Conservation (phyloP, 1,284 basidiomycete genomes). For the Cystobasidium sp. region DNA sequence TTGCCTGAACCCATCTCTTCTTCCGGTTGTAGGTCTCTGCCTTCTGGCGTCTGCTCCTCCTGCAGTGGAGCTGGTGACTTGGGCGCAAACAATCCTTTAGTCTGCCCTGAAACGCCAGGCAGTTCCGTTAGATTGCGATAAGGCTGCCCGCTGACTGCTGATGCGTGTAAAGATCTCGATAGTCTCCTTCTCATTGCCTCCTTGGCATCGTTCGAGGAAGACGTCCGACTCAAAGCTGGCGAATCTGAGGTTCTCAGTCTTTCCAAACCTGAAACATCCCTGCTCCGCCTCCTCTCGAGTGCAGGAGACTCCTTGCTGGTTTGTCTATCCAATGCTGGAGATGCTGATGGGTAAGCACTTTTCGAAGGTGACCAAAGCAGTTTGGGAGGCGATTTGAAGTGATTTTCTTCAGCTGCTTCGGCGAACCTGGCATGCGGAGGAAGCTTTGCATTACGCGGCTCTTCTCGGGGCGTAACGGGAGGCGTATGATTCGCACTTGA, state of each 20-base stretch:
- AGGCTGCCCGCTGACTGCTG: conserved; percentile 11
- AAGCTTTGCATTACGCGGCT: background rate
- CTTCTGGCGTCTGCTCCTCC: background rate
- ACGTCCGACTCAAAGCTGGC: background rate
- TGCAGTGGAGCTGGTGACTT: background rate
- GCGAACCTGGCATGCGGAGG: background rate
- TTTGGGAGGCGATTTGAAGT: conserved; percentile 8
- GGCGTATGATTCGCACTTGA: background rate
- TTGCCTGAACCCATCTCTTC: background rate
- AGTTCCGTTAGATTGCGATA: conserved; percentile 22
- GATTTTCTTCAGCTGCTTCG: background rate
- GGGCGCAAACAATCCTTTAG: conserved; percentile 27
- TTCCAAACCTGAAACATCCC: background rate
- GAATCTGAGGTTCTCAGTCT: background rate
- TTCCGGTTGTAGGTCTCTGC: background rate
- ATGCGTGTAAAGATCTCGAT: conserved; percentile 6
- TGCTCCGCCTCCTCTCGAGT: background rate
- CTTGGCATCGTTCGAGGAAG: conserved; percentile 5
- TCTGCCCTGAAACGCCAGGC: conserved; percentile 15
- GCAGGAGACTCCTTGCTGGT: background rate
- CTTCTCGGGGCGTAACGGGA: background rate
- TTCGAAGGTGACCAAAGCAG: conserved; percentile 6
- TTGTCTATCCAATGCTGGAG: background rate
- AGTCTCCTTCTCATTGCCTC: conserved; percentile 11
- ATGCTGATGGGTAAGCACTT: background rate